These are phyloP conservation scores for Ceratocystis cacaofunesta DNA, from an alignment of 2,329 filamentous ascomycete genomes.

Conservation along the genomic window DNA sequence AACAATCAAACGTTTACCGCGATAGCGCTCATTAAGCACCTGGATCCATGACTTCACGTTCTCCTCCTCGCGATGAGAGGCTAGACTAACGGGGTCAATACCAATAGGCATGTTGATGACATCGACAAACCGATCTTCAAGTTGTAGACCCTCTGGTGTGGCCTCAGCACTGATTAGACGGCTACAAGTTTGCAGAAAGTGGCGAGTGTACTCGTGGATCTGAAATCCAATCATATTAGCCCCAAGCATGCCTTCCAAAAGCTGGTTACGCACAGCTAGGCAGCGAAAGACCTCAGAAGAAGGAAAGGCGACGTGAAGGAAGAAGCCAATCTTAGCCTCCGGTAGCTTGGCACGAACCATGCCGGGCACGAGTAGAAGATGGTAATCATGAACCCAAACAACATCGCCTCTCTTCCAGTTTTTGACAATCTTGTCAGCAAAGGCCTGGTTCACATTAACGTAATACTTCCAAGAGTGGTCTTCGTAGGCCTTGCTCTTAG, in stretches of 20 bases:
- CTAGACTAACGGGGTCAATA: conserved; percentile 68
- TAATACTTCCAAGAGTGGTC: conserved; percentile 97
- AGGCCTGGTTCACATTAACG: conserved; percentile 79
- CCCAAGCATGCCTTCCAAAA: conserved; percentile 83
- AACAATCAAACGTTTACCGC: conserved; percentile 79
- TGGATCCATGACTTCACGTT: conserved; percentile 67
- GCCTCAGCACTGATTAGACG: conserved; percentile 82
- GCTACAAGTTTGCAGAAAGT: conserved; percentile 92
- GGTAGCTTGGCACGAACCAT: conserved; percentile 86
- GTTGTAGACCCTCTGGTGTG: conserved; percentile 70
- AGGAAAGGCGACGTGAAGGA: conserved; percentile 86
- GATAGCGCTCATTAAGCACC: conserved; percentile 69
- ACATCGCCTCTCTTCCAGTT: conserved; percentile 89
- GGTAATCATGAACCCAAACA: conserved; percentile 94
- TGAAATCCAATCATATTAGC: conserved; percentile 90
- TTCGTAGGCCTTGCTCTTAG: conserved; percentile 95
- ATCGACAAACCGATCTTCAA: conserved; percentile 87
- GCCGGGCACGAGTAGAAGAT: conserved; percentile 70
- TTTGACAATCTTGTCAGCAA: conserved; percentile 77
- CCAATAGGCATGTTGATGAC: conserved; percentile 77
- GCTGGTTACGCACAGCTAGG: conserved; percentile 68
- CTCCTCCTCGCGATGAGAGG: conserved; percentile 51
- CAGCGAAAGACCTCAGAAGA: conserved; percentile 94
- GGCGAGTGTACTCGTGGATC: conserved; percentile 79
- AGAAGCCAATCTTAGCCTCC: conserved; percentile 91